Evolutionary conservation across 75 land plant species (phyloP).

Genomic region (Sequoiadendron giganteum): DNA sequence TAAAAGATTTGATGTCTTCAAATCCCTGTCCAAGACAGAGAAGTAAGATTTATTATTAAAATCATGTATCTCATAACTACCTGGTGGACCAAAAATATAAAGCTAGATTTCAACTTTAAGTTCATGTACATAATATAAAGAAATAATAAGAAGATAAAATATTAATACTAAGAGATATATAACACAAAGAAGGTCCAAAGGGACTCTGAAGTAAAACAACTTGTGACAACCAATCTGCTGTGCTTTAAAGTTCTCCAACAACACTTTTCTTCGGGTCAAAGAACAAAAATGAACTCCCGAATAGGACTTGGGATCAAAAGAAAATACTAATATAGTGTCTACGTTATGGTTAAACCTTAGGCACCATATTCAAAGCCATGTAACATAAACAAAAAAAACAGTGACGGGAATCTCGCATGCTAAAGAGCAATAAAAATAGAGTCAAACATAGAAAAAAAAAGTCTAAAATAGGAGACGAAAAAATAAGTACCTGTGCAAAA

Average conservation of each 20-base stretch:
- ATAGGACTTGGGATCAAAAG: no score
- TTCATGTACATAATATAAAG: background rate
- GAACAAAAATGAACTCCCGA: no score
- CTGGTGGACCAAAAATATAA: background rate
- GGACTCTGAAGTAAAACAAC: background rate
- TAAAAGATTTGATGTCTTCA: conserved; percentile 40
- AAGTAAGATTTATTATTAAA: background rate
- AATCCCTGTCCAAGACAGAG: conserved; percentile 20
- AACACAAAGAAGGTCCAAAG: background rate
- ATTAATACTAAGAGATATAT: background rate
- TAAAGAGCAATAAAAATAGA: background rate
- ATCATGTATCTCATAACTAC: background rate
- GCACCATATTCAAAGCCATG: background rate
- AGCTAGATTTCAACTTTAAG: background rate
- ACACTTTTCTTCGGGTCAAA: no score
- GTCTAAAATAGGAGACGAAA: background rate
- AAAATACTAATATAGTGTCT: no score
- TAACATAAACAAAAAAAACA: background rate
- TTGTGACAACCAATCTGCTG: background rate
- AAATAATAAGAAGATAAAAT: no score
- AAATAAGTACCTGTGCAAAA: conserved; percentile 25
- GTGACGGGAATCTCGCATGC: background rate
- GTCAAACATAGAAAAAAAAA: background rate
- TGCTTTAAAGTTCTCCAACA: no score
- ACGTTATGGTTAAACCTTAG: background rate